Percentiles rank a stretch among this genome's conserved stretches.
Conservation (phyloP, 148 eudicot species). For the Vaccinium vitisidaea region DNA sequence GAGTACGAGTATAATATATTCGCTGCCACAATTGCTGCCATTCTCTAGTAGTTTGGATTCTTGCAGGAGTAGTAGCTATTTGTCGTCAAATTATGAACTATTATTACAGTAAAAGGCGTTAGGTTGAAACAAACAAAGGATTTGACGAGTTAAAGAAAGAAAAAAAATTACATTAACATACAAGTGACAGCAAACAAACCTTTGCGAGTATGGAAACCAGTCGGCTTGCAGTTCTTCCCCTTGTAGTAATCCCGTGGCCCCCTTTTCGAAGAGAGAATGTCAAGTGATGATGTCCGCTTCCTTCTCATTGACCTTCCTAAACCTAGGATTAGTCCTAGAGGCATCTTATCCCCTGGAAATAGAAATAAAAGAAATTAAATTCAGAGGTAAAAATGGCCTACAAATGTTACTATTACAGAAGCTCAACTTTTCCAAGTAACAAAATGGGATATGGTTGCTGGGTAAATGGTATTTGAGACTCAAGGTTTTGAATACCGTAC, state of each 20-base stretch:
- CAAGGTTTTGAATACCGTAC: too few relatives aligned
- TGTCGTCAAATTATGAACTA: neutral
- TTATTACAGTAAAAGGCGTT: neutral
- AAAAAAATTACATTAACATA: neutral
- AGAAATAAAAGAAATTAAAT: neutral
- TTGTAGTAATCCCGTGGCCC: slow-evolving; percentile 82
- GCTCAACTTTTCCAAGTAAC: neutral
- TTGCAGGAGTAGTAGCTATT: neutral
- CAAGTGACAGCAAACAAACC: slow-evolving; percentile 34
- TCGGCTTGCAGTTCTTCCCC: slow-evolving; percentile 93
- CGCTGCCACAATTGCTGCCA: neutral
- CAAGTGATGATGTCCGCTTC: slow-evolving; percentile 83
- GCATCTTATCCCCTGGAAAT: slow-evolving; percentile 31
- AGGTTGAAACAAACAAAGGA: neutral
- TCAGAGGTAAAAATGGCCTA: neutral
- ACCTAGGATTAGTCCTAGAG: slow-evolving; percentile 67
- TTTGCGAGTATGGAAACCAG: slow-evolving; percentile 94
- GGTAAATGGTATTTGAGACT: neutral
- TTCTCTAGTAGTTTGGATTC: neutral
- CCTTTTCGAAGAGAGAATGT: slow-evolving; percentile 70
- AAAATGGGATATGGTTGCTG: neutral
- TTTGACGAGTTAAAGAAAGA: neutral
- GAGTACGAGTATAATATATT: neutral
- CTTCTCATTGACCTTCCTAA: slow-evolving; percentile 72
- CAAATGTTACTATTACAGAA: neutral